phyloP scores from a whole-genome alignment of 768 basidiomycete genomes.

The Cyclocybe cylindracea region DNA sequence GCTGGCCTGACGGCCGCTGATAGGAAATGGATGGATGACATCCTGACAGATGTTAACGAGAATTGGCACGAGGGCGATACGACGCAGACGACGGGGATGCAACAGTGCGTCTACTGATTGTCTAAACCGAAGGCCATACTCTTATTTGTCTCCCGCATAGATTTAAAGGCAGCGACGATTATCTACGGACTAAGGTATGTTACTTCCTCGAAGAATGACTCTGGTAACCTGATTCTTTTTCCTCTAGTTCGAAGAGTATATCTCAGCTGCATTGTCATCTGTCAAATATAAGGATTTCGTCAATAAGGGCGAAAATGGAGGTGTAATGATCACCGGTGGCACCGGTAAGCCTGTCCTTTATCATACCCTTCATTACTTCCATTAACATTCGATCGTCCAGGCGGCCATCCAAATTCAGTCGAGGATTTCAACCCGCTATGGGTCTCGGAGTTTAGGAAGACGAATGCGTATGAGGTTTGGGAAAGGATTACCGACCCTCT shows the following conservation, averaged over 20 bases:
- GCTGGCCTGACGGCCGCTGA: slow-evolving; percentile 88
- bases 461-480: slow-evolving; percentile 90
- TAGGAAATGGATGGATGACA: slow-evolving; percentile 97
- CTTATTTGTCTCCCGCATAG: slow-evolving; percentile 31
- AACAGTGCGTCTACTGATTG: slow-evolving; percentile 44
- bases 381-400: slow-evolving; percentile 24
- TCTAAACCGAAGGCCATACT: background rate
- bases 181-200: slow-evolving; percentile 78
- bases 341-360: slow-evolving; percentile 36
- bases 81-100: slow-evolving; percentile 55
- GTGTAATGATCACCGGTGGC: slow-evolving; percentile 70
- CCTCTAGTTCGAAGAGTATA: slow-evolving; percentile 87
- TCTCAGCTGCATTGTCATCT: slow-evolving; percentile 82
- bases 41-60: slow-evolving; percentile 83
- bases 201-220: background rate
- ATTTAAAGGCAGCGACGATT: slow-evolving; percentile 97
- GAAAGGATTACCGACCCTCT: slow-evolving; percentile 87
- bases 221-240: background rate
- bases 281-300: slow-evolving; percentile 91
- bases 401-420: slow-evolving; percentile 55
- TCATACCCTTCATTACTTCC: background rate
- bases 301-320: slow-evolving; percentile 60
- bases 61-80: slow-evolving; percentile 73
- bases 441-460: slow-evolving; percentile 86
- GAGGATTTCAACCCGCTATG: slow-evolving; percentile 89